phyloP scores from a whole-genome alignment of 208 protist species.

The Leptomonas seymouri region DNA sequence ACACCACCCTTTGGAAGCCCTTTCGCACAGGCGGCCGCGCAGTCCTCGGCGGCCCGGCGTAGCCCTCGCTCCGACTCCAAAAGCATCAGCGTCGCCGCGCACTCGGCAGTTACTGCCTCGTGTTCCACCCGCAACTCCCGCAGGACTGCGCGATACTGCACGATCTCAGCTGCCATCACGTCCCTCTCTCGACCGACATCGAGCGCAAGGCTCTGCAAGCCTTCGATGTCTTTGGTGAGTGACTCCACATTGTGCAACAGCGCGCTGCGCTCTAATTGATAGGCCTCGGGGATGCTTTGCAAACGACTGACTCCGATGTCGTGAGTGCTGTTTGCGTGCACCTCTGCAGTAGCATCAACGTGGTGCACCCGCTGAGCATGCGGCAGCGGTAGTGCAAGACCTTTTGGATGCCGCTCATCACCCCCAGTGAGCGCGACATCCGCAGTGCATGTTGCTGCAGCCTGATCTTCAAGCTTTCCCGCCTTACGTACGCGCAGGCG shows the following conservation, averaged over 20 bases:
- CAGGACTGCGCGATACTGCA: constrained; percentile 38
- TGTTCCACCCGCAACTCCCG: constrained; percentile 28
- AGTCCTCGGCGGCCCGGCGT: constrained; percentile 18
- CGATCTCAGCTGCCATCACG: constrained; percentile 44
- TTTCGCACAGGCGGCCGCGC: neutral
- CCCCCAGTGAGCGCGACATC: neutral
- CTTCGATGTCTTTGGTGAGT: constrained; percentile 44
- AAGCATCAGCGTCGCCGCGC: constrained; percentile 24
- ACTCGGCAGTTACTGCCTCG: constrained; percentile 24
- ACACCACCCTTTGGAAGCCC: neutral
- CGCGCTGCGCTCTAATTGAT: constrained; percentile 41
- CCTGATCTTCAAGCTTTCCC: neutral
- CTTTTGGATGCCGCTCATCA: neutral
- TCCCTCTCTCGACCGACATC: constrained; percentile 43
- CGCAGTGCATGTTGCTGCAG: neutral
- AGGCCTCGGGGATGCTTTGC: constrained; percentile 29
- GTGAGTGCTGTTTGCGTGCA: neutral
- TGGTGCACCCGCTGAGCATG: constrained; percentile 6
- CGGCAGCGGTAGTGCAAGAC: constrained; percentile 5
- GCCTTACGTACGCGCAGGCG: constrained; percentile 1
- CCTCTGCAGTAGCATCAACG: neutral
- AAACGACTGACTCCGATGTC: neutral
- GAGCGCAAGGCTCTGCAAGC: constrained; percentile 33
- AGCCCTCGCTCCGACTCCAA: constrained; percentile 38
- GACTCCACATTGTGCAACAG: constrained; percentile 55